phyloP scores from a whole-genome alignment of 208 protist genomes.

The Trypanosoma grayi region DNA sequence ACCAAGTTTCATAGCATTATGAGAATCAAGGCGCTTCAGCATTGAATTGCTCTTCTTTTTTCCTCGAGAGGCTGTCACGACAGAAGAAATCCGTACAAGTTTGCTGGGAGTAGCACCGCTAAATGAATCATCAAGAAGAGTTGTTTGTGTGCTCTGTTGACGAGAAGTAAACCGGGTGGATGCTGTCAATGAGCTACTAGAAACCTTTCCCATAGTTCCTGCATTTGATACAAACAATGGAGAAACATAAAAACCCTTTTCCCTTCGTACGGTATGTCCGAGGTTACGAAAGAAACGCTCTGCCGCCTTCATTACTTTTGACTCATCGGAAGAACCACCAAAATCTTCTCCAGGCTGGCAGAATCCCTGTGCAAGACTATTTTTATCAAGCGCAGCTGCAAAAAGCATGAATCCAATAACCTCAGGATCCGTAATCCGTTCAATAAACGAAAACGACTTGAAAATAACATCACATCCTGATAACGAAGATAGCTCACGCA shows the following conservation, averaged over 20 bases:
- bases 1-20: slow-evolving; percentile 71
- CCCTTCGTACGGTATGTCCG: slow-evolving; percentile 74
- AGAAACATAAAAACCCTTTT: slow-evolving; percentile 83
- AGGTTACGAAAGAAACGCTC: slow-evolving; percentile 70
- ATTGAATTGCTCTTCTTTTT: slow-evolving; percentile 31
- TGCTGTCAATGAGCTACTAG: slow-evolving; percentile 72
- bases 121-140: slow-evolving; percentile 75
- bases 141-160: slow-evolving; percentile 70
- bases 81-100: slow-evolving; percentile 74
- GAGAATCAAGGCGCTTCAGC: slow-evolving; percentile 49
- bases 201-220: slow-evolving; percentile 76
- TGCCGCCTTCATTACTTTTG: slow-evolving; percentile 36
- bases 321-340: not conserved
- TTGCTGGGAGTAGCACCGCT: slow-evolving; percentile 85
- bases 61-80: slow-evolving; percentile 37
- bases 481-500: slow-evolving; percentile 44
- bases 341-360: slow-evolving; percentile 45
- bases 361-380: slow-evolving; percentile 69
- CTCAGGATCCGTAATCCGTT: slow-evolving; percentile 67
- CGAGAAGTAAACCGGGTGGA: slow-evolving; percentile 74
- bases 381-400: slow-evolving; percentile 56
- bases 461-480: slow-evolving; percentile 74
- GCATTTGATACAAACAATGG: slow-evolving; percentile 68
- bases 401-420: slow-evolving; percentile 69
- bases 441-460: slow-evolving; percentile 58